Base-by-base conservation (phyloP, 73 alveolate species). In the Loxodes magnus region DNA sequence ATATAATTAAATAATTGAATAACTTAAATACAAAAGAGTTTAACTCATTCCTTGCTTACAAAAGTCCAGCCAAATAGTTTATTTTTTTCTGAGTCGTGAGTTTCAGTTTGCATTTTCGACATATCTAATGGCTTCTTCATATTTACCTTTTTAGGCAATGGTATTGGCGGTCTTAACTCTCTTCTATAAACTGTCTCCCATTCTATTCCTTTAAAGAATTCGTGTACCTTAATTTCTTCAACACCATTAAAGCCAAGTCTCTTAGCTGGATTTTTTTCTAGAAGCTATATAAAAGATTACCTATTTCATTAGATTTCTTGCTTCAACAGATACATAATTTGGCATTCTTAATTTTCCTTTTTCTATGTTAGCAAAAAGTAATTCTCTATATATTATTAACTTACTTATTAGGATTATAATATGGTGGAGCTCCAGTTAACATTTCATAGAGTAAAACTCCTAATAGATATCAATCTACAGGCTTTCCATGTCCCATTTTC, bases 381-480 rank as follows among this genome's bases (percentile, higher is more conserved):
- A 85, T 27, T 78, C 95, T n/a, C 79, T 36, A 58, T 65, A 3
- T 25, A 14, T 43, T n/a, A 9, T 43, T 64, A 44, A 58, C 69
- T 41, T 72, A 73, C 55, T 73, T 71, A 55, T 60, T 81, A 54
- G 71, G 71, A 3, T 96, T 78, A 66, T 77, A 90, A 72, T 87
- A 90, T 5, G 98, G 98, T 4, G 98, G 98, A 22, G 77, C 59
- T 20, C 98, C 98, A 30, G 80, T 87, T 35, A 90, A 71, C 87
- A 90, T 69, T 61, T 90, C 98, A 61, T 90, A 90, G 64, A 90
- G 61, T 15, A 90, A 76, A 22, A 90, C 98, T 10, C 98, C 98
- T 44, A 90, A 64, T 26, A 90, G 56, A 79, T 90, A 90, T 96
- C 98, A 90, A 53, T 90, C 98, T 4, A 90, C 98, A 0, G 96